Percentiles rank a stretch among this genome's conserved stretches.
These are phyloP conservation scores for Microdochium bolleyi DNA, from an alignment of 2,329 filamentous ascomycete genomes.

Conservation along the genomic window DNA sequence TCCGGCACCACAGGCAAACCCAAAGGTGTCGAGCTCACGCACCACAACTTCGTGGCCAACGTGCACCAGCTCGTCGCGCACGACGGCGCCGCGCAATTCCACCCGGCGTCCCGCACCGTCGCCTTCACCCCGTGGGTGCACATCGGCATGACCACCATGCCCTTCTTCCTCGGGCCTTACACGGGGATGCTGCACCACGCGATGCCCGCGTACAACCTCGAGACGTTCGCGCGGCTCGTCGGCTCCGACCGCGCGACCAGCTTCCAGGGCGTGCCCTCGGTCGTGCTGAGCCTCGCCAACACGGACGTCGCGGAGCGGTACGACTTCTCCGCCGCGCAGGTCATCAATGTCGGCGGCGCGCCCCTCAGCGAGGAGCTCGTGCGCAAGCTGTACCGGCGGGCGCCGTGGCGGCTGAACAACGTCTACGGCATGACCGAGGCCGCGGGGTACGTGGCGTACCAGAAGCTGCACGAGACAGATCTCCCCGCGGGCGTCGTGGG, in stretches of 20 bases:
- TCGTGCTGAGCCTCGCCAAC: conserved; percentile 27
- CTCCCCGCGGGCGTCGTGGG: conserved; percentile 25
- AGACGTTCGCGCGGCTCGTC: conserved; percentile 23
- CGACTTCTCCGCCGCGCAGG: conserved; percentile 27
- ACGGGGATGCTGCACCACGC: conserved; percentile 35
- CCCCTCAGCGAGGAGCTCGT: conserved; percentile 23
- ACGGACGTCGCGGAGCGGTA: conserved; percentile 23
- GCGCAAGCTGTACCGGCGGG: conserved; percentile 17
- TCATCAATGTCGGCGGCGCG: conserved; percentile 27
- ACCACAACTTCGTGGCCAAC: conserved; percentile 18
- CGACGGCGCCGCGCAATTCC: conserved; percentile 22
- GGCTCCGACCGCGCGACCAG: conserved; percentile 24
- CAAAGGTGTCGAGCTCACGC: conserved; percentile 17
- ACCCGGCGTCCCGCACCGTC: conserved; percentile 23
- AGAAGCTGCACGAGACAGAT: conserved; percentile 21
- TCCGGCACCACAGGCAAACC: conserved; percentile 16
- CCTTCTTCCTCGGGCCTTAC: conserved; percentile 33
- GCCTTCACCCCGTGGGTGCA: conserved; percentile 35
- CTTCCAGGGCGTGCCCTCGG: conserved; percentile 30
- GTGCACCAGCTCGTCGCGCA: conserved; percentile 26
- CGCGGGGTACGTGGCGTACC: conserved; percentile 32
- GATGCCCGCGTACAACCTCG: conserved; percentile 29
- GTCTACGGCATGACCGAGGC: conserved; percentile 38
- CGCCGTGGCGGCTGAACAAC: conserved; percentile 29
- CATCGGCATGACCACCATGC: conserved; percentile 34